Conservation (phyloP, 306 rosid genomes). For the Prunus persica region Prunus_persica_NCBIv2 NC_034009.1:36928501-36929000, state of each 20-base stretch:
- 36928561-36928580: constrained; percentile 19
- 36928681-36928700: constrained; percentile 10
- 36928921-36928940: constrained; percentile 78
- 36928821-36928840: constrained; percentile 2
- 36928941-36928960: constrained; percentile 83
- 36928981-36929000: constrained; percentile 93
- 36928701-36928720: constrained; percentile 43
- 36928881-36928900: constrained; percentile 52
- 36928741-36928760: constrained; percentile 55
- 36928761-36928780: constrained; percentile 78
- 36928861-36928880: neutral
- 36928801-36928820: constrained; percentile 43
- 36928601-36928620: constrained; percentile 3
- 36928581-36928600: constrained; percentile 27
- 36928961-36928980: constrained; percentile 93
- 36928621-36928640: constrained; percentile 5
- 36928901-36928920: constrained; percentile 54
- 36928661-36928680: constrained; percentile 17
- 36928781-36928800: constrained; percentile 67
- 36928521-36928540: constrained; percentile 61
- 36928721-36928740: constrained; percentile 35
- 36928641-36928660: constrained; percentile 24
- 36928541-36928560: constrained; percentile 26
- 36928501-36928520: constrained; percentile 33
- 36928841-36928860: neutral